Percentiles rank a stretch among this genome's conserved stretches.
Evolutionary conservation across 2,329 filamentous ascomycete genomes (phyloP).

Genomic region (Neonectria hederae): DNA sequence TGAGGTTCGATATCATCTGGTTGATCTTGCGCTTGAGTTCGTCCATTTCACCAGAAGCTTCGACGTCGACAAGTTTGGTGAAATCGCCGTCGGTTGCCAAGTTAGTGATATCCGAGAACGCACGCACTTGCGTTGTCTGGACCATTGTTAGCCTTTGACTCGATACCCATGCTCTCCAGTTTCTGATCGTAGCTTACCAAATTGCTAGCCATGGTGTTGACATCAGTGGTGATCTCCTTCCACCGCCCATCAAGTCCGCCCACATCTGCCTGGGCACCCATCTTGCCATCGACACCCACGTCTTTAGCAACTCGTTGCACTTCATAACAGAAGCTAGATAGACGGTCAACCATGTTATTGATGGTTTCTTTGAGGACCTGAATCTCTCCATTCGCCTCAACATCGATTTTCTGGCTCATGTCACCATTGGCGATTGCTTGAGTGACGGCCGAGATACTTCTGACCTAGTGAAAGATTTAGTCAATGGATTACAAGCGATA

Average conservation of each 20-base stretch:
- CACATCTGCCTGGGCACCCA: conserved; percentile 96
- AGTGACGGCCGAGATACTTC: conserved; percentile 92
- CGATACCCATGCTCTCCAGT: not conserved
- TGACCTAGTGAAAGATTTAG: conserved; percentile 64
- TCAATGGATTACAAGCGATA: not conserved
- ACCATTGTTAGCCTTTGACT: conserved; percentile 41
- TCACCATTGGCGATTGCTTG: conserved; percentile 96
- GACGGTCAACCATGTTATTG: conserved; percentile 96
- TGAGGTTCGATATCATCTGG: conserved; percentile 95
- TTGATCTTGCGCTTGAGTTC: conserved; percentile 99
- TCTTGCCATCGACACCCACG: conserved; percentile 96
- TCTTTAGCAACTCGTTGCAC: conserved; percentile 96
- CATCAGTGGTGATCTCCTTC: conserved; percentile 98
- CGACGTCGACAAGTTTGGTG: conserved; percentile 94
- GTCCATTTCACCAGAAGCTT: conserved; percentile 98
- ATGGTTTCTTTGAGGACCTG: conserved; percentile 94
- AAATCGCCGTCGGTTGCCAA: conserved; percentile 97
- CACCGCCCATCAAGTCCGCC: conserved; percentile 92
- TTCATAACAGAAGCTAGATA: conserved; percentile 96
- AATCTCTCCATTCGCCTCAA: conserved; percentile 95
- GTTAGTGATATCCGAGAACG: conserved; percentile 98
- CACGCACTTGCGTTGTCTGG: conserved; percentile 94
- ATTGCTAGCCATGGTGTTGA: conserved; percentile 88
- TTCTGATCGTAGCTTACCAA: conserved; percentile 54
- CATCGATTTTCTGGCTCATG: conserved; percentile 95